Evolutionary conservation across 371 early-diverging fungal genomes (phyloP).

Genomic region (Mortierella sp.): DNA sequence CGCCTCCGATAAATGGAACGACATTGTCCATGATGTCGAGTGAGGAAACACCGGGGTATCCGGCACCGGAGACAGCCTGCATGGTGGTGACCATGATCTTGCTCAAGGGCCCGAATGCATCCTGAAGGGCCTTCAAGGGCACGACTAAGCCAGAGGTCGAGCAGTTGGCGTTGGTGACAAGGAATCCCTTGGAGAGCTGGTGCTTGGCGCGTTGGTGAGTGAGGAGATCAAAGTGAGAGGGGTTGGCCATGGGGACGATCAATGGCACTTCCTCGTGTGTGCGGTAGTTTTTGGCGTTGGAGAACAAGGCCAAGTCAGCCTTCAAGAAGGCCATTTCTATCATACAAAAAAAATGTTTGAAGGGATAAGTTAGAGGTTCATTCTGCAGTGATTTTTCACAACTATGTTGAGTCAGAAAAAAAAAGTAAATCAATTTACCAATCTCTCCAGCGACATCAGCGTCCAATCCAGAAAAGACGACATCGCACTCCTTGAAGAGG

Average conservation of each 20-base stretch:
- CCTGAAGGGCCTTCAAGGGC: constrained; percentile 90
- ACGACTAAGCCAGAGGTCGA: constrained; percentile 96
- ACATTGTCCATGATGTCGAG: constrained; percentile 96
- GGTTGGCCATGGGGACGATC: constrained; percentile 93
- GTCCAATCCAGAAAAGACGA: constrained; percentile 96
- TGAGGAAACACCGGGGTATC: constrained; percentile 96
- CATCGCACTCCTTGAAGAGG: constrained; percentile 84
- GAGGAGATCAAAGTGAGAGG: constrained; percentile 86
- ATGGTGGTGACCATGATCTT: constrained; percentile 89
- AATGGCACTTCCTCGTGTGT: constrained; percentile 91
- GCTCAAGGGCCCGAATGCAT: constrained; percentile 87
- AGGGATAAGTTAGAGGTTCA: neutral
- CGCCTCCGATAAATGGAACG: constrained; percentile 95
- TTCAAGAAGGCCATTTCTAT: constrained; percentile 86
- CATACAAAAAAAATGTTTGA: neutral
- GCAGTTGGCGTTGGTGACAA: constrained; percentile 98
- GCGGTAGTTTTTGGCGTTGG: constrained; percentile 97
- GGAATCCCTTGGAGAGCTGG: constrained; percentile 82
- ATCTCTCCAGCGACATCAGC: constrained; percentile 94
- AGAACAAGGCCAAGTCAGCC: constrained; percentile 90
- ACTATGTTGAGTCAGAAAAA: neutral
- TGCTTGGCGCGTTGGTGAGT: constrained; percentile 80
- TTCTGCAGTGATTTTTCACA: neutral
- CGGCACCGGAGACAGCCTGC: constrained; percentile 97
- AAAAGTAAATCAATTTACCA: constrained; percentile 62